Base-by-base conservation (phyloP, 2,329 filamentous ascomycete species). In the Xenosphaeropsis pyriputrescens region DNA sequence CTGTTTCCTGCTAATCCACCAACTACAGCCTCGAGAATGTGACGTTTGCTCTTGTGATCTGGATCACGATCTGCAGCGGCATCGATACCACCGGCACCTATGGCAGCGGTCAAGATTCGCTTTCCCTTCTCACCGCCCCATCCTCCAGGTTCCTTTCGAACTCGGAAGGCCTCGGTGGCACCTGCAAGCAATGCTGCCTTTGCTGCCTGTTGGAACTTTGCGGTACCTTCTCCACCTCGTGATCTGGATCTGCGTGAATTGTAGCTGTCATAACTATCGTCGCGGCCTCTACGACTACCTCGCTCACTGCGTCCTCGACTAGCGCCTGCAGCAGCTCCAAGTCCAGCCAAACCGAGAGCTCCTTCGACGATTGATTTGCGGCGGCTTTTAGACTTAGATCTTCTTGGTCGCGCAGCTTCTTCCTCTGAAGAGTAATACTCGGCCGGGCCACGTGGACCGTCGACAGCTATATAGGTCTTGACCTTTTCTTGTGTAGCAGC, bases 81-180 rank as follows among this genome's bases (percentile, higher is more conserved):
- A 57, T 95, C 85, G 43, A 94, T 81, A 41, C 85, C 83, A 47
- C 84, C 89, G 42, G 89, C 86, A 59, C 85, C 81, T 18, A 74
- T 71, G 18, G 89, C 89, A 35, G 86, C 88, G 16, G 89, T 95
- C 35, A 93, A 71, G 42, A 96, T 75, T 37, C 89, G 85, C 64
- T 86, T 91, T 47, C 86, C 85, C 62, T 95, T 95, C 45, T 84
- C 81, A 29, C 88, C 89, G 45, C 79, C 81, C 86, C 88, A 95
- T 32, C 79, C 74, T 39, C 89, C 89, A 2, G 85, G 82, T 44
- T 91, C 82, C 51, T 89, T 93, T 55, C 88, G 79, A 40, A 86
- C 79, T 43, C 85, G 80, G 68, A 93, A 93, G 32, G 89, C 89
- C 59, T 95, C 88, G 39, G 86, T 82, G 31, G 88, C 89, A 50